Percentiles rank a stretch among this genome's conserved stretches.
Conservation (phyloP, 352 stramenopile genomes). For the Phytophthora agathidicida region DNA sequence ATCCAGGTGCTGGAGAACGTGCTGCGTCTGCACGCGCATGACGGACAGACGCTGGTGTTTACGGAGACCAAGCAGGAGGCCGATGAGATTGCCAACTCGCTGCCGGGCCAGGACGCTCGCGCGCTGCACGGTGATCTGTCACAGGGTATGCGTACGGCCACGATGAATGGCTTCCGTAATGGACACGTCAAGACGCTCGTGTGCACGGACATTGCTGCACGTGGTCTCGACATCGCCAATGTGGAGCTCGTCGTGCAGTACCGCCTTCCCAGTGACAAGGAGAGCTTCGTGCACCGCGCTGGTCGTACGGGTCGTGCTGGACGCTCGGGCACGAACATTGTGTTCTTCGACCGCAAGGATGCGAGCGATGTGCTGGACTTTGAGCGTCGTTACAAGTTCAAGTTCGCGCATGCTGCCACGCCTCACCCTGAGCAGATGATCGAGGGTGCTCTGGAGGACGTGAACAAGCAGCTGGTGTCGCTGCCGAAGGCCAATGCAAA, state of each 20-base stretch:
- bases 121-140: slow-evolving; percentile 83
- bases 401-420: slow-evolving; percentile 60
- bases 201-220: slow-evolving; percentile 91
- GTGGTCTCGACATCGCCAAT: slow-evolving; percentile 90
- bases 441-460: slow-evolving; percentile 55
- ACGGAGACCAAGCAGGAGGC: slow-evolving; percentile 97
- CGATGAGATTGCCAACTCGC: slow-evolving; percentile 93
- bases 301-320: slow-evolving; percentile 90
- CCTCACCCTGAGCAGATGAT: slow-evolving; percentile 71
- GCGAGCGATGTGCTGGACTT: slow-evolving; percentile 74
- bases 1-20: slow-evolving; percentile 74
- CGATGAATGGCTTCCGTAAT: slow-evolving; percentile 95
- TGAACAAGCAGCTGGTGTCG: slow-evolving; percentile 53
- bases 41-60: slow-evolving; percentile 95
- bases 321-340: slow-evolving; percentile 80
- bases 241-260: slow-evolving; percentile 95
- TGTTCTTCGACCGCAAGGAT: slow-evolving; percentile 85
- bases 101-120: slow-evolving; percentile 62
- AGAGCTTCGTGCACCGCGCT: slow-evolving; percentile 95
- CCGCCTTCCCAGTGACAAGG: slow-evolving; percentile 92
- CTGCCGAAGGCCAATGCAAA: slow-evolving; percentile 49
- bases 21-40: slow-evolving; percentile 65
- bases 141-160: slow-evolving; percentile 92
- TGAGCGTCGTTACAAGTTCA: slow-evolving; percentile 81
- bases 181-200: slow-evolving; percentile 94